Evolutionary conservation across 2,329 filamentous ascomycete species (phyloP), one percentile per base, ranked within the genome.

Genomic region (Aspergillus sp.): DNA sequence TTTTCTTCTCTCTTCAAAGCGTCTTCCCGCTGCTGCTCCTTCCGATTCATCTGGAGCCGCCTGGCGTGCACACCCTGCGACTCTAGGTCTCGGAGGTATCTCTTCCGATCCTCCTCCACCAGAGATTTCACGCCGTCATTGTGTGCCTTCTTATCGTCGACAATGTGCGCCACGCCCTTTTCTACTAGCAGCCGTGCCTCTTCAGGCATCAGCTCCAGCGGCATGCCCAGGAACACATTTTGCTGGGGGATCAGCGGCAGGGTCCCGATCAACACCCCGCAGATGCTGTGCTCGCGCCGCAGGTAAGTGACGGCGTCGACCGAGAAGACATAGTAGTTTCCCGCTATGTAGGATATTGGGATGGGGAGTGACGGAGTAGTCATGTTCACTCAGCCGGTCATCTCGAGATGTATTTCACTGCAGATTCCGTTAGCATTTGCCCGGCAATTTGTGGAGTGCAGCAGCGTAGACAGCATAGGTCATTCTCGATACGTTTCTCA

Each of bases 211-310:
- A 98, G 69, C 66, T 95, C 82, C 15, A 96, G 65, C 2, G 91
- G 91, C 30, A 96, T 65, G 28, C 88, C 85, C 37, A 89, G 74
- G 55, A 96, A 96, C 36, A 94, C 74, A 63, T 94, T 96, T 62
- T 98, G 91, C 48, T 93, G 89, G 4, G 88, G 86, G 36, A 86
- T 80, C 61, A 96, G 88, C 2, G 91, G 89, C 17, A 94, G 77
- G 5, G 84, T 88, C 36, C 91, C 91, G 38, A 84, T 79, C 34
- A 94, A 71, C 19, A 91, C 81, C 42, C 86, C 86, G 52, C 82
- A 88, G 49, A 94, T 86, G 56, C 85, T 79, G 64, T 94, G 75
- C 48, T 77, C 69, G 41, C 83, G 78, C 44, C 91, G 82, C 41
- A 94, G 69, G 56, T 80, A 74, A 48, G 82, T 78, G 39, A 86